phyloP scores from a whole-genome alignment of 805 yeast genomes.

The Candida piceae region DNA sequence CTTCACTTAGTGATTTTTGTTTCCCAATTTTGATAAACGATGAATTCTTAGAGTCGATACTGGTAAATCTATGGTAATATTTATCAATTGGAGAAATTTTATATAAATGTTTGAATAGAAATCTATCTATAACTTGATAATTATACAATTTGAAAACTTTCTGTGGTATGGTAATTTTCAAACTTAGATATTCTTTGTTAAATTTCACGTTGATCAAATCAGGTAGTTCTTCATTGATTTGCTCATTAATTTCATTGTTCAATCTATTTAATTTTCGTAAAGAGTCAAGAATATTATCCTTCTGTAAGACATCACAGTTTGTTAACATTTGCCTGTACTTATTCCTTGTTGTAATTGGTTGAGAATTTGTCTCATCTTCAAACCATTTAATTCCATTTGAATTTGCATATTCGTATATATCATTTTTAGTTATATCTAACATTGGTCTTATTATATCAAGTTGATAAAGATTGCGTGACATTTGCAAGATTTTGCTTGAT shows the following conservation, averaged over 20 bases:
- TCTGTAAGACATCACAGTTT: constrained; percentile 8
- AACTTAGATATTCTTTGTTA: constrained; percentile 2
- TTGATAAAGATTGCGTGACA: constrained; percentile 7
- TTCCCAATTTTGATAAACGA: too few relatives aligned
- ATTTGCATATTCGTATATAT: constrained; percentile 43
- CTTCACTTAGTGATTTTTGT: too few relatives aligned
- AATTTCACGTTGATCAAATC: constrained; percentile 1
- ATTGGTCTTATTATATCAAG: constrained; percentile 42
- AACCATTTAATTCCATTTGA: constrained; percentile 48
- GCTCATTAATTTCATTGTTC: constrained; percentile 15
- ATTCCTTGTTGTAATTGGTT: constrained; percentile 57
- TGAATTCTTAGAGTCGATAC: constrained; percentile 17
- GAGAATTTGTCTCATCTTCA: constrained; percentile 63
- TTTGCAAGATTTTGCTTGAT: constrained; percentile 13
- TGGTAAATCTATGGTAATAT: constrained; percentile 23
- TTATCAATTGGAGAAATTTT: constrained; percentile 18
- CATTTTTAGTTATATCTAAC: constrained; percentile 38
- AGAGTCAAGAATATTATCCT: constrained; percentile 6
- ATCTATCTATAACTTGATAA: constrained; percentile 24
- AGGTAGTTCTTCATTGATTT: constrained; percentile 15
- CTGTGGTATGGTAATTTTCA: constrained; percentile 16
- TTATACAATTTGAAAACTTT: constrained; percentile 13
- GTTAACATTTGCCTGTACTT: constrained; percentile 36
- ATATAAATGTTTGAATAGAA: constrained; percentile 19
- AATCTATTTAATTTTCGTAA: constrained; percentile 8